Percentiles rank a stretch among this genome's conserved stretches.
Conservation (phyloP, 495 filamentous ascomycete species). For the Penicillium daleae region DNA sequence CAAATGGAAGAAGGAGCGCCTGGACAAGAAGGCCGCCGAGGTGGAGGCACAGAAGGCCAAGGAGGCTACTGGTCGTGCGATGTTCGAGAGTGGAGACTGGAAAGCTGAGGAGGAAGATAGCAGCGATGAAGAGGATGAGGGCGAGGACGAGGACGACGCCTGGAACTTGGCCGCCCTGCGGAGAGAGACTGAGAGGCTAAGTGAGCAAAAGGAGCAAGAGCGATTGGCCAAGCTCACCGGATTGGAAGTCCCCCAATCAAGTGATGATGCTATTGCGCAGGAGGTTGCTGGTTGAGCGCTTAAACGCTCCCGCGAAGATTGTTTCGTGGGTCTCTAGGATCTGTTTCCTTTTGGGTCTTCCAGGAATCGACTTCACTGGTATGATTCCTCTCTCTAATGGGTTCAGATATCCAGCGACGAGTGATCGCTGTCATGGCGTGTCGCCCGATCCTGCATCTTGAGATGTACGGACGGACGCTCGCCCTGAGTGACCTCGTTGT, state of each 20-base stretch:
- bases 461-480: constrained; percentile 9
- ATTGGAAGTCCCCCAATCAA: constrained; percentile 26
- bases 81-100: constrained; percentile 98
- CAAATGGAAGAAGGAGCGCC: constrained; percentile 90
- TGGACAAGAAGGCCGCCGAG: constrained; percentile 95
- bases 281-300: constrained; percentile 39
- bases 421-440: constrained; percentile 27
- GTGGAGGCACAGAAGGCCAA: constrained; percentile 85
- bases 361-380: constrained; percentile 30
- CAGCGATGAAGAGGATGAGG: constrained; percentile 58
- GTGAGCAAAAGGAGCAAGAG: constrained; percentile 49
- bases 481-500: constrained; percentile 26
- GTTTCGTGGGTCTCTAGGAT: constrained; percentile 39
- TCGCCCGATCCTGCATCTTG: constrained; percentile 10
- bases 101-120: constrained; percentile 66
- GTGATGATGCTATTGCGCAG: constrained; percentile 29
- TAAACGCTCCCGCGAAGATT: constrained; percentile 26
- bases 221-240: constrained; percentile 44
- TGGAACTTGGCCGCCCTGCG: constrained; percentile 82
- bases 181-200: constrained; percentile 68
- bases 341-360: constrained; percentile 23
- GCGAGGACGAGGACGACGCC: constrained; percentile 53
- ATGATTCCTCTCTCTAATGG: constrained; percentile 29
- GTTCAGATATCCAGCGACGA: constrained; percentile 32
- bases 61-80: constrained; percentile 88